phyloP scores from a whole-genome alignment of 352 stramenopile genomes.

The Globisporangium perplexum region DNA sequence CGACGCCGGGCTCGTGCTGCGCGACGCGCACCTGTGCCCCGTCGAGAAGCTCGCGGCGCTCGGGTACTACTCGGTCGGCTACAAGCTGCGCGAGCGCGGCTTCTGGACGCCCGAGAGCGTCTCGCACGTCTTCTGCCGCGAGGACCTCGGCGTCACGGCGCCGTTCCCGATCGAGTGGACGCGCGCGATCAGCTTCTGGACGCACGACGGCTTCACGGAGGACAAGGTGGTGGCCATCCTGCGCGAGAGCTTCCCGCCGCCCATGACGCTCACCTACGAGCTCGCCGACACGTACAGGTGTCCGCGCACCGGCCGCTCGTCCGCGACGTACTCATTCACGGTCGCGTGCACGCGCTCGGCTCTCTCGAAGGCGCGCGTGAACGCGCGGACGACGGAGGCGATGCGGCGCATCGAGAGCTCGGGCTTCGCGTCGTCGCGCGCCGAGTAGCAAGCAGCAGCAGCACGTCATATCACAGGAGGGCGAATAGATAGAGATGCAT shows the following conservation, averaged over 20 bases:
- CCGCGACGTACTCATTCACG: constrained; percentile 54
- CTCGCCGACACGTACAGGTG: constrained; percentile 63
- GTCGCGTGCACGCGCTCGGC: constrained; percentile 31
- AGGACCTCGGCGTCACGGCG: constrained; percentile 30
- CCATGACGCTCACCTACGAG: constrained; percentile 26
- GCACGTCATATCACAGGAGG: neutral
- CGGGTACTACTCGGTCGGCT: constrained; percentile 79
- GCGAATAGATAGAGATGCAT: neutral
- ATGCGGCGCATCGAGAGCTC: constrained; percentile 44
- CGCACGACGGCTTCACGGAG: constrained; percentile 55
- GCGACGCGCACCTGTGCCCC: constrained; percentile 58
- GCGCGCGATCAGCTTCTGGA: constrained; percentile 76
- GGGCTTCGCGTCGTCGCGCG: constrained; percentile 48
- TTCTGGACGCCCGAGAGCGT: constrained; percentile 70
- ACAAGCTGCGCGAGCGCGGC: constrained; percentile 64
- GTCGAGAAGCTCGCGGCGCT: constrained; percentile 47
- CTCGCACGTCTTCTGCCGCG: constrained; percentile 62
- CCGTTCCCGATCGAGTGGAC: constrained; percentile 56
- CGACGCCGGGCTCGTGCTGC: constrained; percentile 41
- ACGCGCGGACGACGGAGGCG: constrained; percentile 28
- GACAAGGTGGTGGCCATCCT: constrained; percentile 36
- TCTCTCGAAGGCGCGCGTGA: constrained; percentile 47
- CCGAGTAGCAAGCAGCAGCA: too few relatives aligned
- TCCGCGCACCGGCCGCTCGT: constrained; percentile 35
- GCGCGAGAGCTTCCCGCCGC: constrained; percentile 34